phyloP scores from a whole-genome alignment of 2,329 filamentous ascomycete genomes.

The Fusarium ambrosium region DNA sequence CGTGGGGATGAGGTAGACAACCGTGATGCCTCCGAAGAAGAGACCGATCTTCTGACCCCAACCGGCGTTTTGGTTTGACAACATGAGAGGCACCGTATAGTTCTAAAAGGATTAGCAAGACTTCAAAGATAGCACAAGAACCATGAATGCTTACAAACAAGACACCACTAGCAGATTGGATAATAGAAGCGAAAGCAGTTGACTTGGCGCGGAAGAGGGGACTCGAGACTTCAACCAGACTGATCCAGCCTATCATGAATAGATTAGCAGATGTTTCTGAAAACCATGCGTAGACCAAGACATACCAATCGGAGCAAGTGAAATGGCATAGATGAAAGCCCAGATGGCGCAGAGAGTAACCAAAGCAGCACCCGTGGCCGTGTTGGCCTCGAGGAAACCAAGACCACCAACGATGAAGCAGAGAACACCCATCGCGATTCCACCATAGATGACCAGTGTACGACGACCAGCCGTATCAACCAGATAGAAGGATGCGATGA shows the following conservation, averaged over 20 bases:
- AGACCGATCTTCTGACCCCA: slow-evolving; percentile 23
- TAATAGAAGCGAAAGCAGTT: slow-evolving; percentile 15
- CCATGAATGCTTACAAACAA: slow-evolving; percentile 11
- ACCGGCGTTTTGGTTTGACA: slow-evolving; percentile 31
- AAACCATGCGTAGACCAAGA: neutral
- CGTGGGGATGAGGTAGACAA: slow-evolving; percentile 21
- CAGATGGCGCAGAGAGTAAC: slow-evolving; percentile 22
- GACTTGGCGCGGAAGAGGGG: slow-evolving; percentile 23
- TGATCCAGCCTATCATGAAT: slow-evolving; percentile 15
- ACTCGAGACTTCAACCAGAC: slow-evolving; percentile 19
- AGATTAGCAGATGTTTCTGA: neutral
- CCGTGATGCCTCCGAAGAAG: slow-evolving; percentile 34
- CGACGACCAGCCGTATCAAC: slow-evolving; percentile 6
- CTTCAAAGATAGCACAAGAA: neutral
- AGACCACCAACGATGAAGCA: slow-evolving; percentile 3
- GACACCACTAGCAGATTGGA: slow-evolving; percentile 17
- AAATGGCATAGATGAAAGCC: slow-evolving; percentile 24
- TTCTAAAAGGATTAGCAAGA: neutral
- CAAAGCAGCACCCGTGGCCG: slow-evolving; percentile 3
- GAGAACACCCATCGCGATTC: neutral
- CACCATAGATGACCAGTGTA: neutral
- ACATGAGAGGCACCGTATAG: slow-evolving; percentile 40
- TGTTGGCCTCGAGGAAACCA: neutral
- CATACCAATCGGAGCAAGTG: slow-evolving; percentile 23
- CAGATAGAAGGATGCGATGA: neutral